Percentiles rank a stretch among this genome's conserved stretches.
Evolutionary conservation across 148 eudicot genomes (phyloP).

Genomic region (Camellia japonica): DNA sequence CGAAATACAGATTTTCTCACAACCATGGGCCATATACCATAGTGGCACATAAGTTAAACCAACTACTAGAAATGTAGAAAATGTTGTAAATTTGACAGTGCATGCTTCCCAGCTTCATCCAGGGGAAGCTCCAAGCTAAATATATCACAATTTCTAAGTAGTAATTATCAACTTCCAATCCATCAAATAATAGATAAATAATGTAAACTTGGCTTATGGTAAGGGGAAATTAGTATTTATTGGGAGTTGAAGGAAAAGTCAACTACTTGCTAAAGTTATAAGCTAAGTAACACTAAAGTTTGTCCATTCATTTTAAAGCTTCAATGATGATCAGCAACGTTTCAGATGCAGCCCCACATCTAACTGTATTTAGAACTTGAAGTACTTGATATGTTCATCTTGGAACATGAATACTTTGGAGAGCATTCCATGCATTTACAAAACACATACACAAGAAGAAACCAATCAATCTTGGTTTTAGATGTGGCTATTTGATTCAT

Average conservation of each 20-base stretch:
- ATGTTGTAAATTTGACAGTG: not conserved
- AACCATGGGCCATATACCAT: not conserved
- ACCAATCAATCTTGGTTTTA: not conserved
- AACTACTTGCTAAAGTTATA: not conserved
- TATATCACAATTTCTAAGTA: not conserved
- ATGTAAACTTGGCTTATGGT: not conserved
- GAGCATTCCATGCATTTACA: not conserved
- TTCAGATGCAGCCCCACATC: not conserved
- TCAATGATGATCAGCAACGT: not conserved
- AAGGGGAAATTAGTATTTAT: not conserved
- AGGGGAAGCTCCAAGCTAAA: not conserved
- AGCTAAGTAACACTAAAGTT: not conserved
- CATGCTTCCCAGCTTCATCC: not conserved
- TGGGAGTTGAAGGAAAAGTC: not conserved
- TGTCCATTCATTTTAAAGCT: not conserved
- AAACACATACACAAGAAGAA: not conserved
- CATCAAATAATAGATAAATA: not conserved
- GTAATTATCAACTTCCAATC: not conserved
- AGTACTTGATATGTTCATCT: not conserved
- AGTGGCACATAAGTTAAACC: not conserved
- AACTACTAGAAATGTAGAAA: not conserved
- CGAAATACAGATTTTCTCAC: not conserved
- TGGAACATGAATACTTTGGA: not conserved
- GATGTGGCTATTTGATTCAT: not conserved
- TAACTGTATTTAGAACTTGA: not conserved